Evolutionary conservation across 352 stramenopile species (phyloP), one percentile per base, ranked within the genome.

Genomic region (Phytopythium oedochilum): DNA sequence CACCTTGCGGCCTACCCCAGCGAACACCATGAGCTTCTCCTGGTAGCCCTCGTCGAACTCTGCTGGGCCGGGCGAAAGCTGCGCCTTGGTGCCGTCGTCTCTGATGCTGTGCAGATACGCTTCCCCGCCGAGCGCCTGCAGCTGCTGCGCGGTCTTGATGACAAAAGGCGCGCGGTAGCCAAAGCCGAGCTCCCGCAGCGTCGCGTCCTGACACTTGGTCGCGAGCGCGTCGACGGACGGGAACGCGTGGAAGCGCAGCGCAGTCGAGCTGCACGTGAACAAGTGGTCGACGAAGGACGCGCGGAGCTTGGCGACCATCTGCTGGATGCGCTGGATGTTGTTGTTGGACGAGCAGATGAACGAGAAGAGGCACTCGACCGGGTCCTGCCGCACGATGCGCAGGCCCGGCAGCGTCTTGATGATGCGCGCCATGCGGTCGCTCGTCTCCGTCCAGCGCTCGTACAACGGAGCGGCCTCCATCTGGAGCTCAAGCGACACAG

Each of bases 311-410:
- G 88, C 71, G 18, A 99, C 67, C 85, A 99, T 98, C 31, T 91
- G 79, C 35, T 88, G 88, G 64, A 99, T 99, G 29, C 97, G 73
- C 39, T 84, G 66, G 68, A 99, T 99, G 70, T 99, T 99, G 77
- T 99, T 99, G 76, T 99, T 99, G 53, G 86, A 98, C 20, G 88
- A 98, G 70, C 95, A 99, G 44, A 99, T 98, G 75, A 99, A 99
- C 32, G 88, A 96, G 58, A 99, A 92, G 26, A 99, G 75, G 70
- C 95, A 98, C 72, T 99, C 96, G 26, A 96, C 76, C 4, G 96
- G 95, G 64, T 99, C 89, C 65, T 99, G 97, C 11, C 93, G 69
- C 12, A 99, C 50, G 36, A 98, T 86, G 32, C 96, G 72, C 31
- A 98, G 80, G 6, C 96, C 96, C 8, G 83, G 85, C 26, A 99